Percentiles rank a stretch among this genome's conserved stretches.
These are phyloP conservation scores for Nakataea oryzae DNA, from an alignment of 2,329 filamentous ascomycete genomes.

Conservation along the genomic window DNA sequence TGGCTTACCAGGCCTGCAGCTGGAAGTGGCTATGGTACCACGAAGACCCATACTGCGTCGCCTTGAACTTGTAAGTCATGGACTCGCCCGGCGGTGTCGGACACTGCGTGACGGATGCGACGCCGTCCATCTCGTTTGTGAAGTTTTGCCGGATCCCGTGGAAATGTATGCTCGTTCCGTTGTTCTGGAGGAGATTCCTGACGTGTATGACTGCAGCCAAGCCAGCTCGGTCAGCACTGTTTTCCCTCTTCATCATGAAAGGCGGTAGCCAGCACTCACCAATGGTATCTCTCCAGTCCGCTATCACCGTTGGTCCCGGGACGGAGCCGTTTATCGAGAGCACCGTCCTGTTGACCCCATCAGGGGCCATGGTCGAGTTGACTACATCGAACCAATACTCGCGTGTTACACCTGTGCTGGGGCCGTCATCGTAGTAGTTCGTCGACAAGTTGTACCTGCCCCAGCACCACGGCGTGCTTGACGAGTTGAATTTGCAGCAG, in stretches of 20 bases:
- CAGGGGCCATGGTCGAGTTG: slow-evolving; percentile 25
- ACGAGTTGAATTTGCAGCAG: background rate
- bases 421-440: slow-evolving; percentile 16
- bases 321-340: slow-evolving; percentile 24
- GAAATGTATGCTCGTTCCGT: slow-evolving; percentile 36
- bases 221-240: slow-evolving; percentile 46
- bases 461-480: slow-evolving; percentile 6
- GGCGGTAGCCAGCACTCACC: background rate
- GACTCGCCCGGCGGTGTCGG: slow-evolving; percentile 23
- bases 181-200: slow-evolving; percentile 49
- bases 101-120: slow-evolving; percentile 27
- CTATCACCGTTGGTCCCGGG: slow-evolving; percentile 19
- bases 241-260: slow-evolving; percentile 29
- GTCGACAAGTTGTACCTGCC: slow-evolving; percentile 10
- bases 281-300: slow-evolving; percentile 24
- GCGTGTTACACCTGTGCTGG: slow-evolving; percentile 36
- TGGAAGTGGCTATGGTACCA: slow-evolving; percentile 51
- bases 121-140: slow-evolving; percentile 30
- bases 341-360: slow-evolving; percentile 29
- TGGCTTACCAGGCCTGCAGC: slow-evolving; percentile 1
- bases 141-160: slow-evolving; percentile 34
- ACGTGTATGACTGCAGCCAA: slow-evolving; percentile 41
- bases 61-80: slow-evolving; percentile 42
- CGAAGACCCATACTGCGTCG: slow-evolving; percentile 40
- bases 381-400: slow-evolving; percentile 36